Conservation (phyloP, 176 grass and related monocot genomes). For the Thalia dealbata region DNA sequence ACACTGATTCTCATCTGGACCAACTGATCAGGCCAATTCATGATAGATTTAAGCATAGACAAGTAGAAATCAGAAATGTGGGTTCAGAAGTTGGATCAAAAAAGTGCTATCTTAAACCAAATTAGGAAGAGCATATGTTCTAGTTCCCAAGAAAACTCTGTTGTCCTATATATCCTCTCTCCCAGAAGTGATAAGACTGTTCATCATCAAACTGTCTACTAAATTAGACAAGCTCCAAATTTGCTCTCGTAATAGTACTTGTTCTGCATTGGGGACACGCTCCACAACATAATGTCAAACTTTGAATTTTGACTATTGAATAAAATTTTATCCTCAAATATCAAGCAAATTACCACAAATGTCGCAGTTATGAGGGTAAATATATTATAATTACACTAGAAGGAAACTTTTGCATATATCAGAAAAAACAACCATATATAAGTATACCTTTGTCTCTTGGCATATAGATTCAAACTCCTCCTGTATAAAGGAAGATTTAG, state of each 20-base stretch:
- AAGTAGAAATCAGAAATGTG: too few species aligned
- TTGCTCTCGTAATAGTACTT: background rate
- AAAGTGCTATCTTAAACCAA: too few species aligned
- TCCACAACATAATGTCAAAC: background rate
- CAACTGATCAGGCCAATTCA: too few species aligned
- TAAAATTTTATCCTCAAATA: background rate
- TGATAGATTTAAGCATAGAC: too few species aligned
- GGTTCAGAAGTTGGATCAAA: too few species aligned
- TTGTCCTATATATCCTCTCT: too few species aligned
- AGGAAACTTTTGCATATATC: constrained; percentile 1
- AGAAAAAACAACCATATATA: background rate
- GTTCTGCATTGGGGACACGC: background rate
- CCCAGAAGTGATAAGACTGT: too few species aligned
- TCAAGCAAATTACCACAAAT: background rate
- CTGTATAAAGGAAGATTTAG: constrained; percentile 25
- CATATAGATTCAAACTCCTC: constrained; percentile 45
- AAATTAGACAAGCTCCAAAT: background rate
- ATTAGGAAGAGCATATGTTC: too few species aligned
- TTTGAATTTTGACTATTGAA: background rate
- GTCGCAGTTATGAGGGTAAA: background rate
- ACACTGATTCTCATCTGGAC: too few species aligned
- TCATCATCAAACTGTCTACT: too few species aligned
- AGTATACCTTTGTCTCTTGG: constrained; percentile 32
- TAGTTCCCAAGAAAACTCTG: too few species aligned
- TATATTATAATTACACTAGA: background rate